A percentile compares a stretch with the other conserved stretches of the same genome.
phyloP scores from a whole-genome alignment of 2,329 filamentous ascomycete genomes.

The Sarocladium kiliense region DNA sequence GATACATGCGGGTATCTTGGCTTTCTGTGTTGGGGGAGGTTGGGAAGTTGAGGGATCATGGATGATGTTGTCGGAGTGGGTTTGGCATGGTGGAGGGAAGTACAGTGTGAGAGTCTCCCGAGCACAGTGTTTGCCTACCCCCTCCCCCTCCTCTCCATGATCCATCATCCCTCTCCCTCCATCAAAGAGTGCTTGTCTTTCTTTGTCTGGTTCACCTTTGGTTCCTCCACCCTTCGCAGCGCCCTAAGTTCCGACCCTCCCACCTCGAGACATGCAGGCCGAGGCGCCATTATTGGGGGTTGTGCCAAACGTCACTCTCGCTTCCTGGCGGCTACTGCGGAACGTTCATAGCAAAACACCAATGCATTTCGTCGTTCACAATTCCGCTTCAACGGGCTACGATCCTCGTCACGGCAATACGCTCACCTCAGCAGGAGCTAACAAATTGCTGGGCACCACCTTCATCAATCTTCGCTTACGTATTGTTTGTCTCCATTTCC shows the following conservation, averaged over 20 bases:
- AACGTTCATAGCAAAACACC: not conserved
- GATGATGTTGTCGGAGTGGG: not conserved
- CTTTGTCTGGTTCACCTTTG: no score
- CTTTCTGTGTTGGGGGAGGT: not conserved
- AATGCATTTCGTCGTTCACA: no score
- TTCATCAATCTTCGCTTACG: not conserved
- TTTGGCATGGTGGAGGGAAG: not conserved
- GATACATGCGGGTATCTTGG: not conserved
- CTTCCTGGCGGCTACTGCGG: not conserved
- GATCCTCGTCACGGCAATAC: not conserved
- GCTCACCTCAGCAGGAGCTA: not conserved
- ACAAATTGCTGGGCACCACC: not conserved
- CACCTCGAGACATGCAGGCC: not conserved
- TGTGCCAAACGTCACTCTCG: not conserved
- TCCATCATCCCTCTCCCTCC: not conserved
- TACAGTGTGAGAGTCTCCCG: not conserved
- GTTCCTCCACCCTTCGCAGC: not conserved
- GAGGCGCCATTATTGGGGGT: not conserved
- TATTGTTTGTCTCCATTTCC: not conserved
- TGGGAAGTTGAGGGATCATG: not conserved
- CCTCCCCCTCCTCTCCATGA: not conserved
- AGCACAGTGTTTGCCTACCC: constrained; percentile 2
- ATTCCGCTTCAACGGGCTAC: not conserved
- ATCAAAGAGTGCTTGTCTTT: not conserved
- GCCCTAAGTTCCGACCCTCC: not conserved